These are phyloP conservation scores for Suillus americanus DNA, from an alignment of 768 basidiomycete genomes.

Conservation along the genomic window DNA sequence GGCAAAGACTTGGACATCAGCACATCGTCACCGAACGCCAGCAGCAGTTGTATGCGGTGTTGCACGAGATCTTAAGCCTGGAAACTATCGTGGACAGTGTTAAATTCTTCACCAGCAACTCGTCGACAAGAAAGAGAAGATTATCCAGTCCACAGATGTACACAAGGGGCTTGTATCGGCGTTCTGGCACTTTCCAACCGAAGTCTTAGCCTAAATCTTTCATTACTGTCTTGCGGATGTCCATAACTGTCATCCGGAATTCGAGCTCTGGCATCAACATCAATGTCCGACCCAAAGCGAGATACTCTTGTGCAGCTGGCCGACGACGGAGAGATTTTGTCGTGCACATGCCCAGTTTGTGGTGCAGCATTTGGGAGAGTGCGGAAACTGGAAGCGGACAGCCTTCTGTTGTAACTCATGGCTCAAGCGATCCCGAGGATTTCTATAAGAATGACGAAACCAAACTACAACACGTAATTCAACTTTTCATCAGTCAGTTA, in stretches of 20 bases:
- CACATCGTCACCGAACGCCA: constrained; percentile 16
- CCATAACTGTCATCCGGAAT: too few relatives aligned
- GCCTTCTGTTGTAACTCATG: constrained; percentile 13
- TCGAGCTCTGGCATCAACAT: too few relatives aligned
- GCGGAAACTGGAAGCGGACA: constrained; percentile 10
- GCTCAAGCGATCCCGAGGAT: constrained; percentile 13
- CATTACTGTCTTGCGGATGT: too few relatives aligned
- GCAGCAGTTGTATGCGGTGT: constrained; percentile 20
- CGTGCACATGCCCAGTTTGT: constrained; percentile 40
- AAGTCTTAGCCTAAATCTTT: constrained; percentile 44
- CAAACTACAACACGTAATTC: constrained; percentile 6
- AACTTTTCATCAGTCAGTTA: constrained; percentile 16
- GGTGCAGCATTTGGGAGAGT: constrained; percentile 34
- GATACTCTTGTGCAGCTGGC: neutral
- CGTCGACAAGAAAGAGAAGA: constrained; percentile 15
- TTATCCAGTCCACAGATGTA: constrained; percentile 14
- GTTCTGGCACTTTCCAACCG: constrained; percentile 38
- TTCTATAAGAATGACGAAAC: neutral
- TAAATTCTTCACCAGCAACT: constrained; percentile 12
- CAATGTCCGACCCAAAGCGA: neutral
- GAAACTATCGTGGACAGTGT: constrained; percentile 16
- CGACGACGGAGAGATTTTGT: too few relatives aligned
- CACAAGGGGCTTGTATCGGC: constrained; percentile 25
- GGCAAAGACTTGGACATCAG: constrained; percentile 1
- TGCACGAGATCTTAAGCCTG: constrained; percentile 12